phyloP scores from a whole-genome alignment of 768 basidiomycete genomes.

The Termitomyces bulborhizus region DNA sequence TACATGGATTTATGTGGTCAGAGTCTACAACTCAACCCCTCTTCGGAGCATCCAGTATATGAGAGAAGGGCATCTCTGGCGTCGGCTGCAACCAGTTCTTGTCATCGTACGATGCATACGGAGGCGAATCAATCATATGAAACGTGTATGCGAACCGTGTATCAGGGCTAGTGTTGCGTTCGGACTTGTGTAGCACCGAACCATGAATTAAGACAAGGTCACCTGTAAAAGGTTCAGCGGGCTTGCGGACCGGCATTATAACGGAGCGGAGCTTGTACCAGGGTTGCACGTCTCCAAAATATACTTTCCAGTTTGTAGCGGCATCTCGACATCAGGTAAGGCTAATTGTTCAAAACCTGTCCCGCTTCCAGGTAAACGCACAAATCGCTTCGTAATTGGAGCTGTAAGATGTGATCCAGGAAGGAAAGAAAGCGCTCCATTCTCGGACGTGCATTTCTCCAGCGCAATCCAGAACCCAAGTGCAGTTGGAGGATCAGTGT shows the following conservation, averaged over 20 bases:
- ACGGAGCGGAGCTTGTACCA: constrained; percentile 32
- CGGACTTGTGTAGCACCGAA: constrained; percentile 86
- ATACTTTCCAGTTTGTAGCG: constrained; percentile 40
- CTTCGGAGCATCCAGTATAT: constrained; percentile 31
- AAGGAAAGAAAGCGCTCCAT: constrained; percentile 84
- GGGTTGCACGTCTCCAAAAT: constrained; percentile 68
- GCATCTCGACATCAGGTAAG: constrained; percentile 26
- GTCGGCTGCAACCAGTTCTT: constrained; percentile 98
- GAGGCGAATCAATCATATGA: constrained; percentile 83
- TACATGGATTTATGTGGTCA: neutral
- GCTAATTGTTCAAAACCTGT: constrained; percentile 76
- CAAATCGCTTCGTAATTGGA: constrained; percentile 78
- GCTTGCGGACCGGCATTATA: neutral
- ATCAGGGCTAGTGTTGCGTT: constrained; percentile 72
- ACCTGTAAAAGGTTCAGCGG: constrained; percentile 33
- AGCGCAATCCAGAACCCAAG: constrained; percentile 97
- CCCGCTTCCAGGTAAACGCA: constrained; percentile 68
- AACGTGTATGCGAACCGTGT: constrained; percentile 95
- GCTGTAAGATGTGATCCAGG: constrained; percentile 83
- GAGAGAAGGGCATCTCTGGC: constrained; percentile 72
- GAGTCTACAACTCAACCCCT: constrained; percentile 1
- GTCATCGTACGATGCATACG: constrained; percentile 68
- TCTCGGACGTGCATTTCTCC: constrained; percentile 76
- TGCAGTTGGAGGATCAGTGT: constrained; percentile 87
- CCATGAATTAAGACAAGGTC: constrained; percentile 95